These are phyloP conservation scores for Thuidium tamariscinum DNA, from an alignment of 225 moss, liverwort and hornwort species.

Conservation along the genomic window DNA sequence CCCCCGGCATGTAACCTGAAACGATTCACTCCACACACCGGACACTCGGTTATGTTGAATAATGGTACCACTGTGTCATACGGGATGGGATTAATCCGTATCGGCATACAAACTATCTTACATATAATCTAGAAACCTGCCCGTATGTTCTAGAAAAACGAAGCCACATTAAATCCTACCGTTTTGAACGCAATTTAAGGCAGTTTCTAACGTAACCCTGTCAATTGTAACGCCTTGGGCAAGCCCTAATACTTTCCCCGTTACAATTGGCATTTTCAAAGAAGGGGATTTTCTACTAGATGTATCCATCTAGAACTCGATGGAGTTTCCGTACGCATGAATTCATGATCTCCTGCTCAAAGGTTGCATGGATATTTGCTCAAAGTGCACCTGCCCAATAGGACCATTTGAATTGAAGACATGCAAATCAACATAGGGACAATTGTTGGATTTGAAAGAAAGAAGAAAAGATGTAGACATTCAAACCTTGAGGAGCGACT, in stretches of 20 bases:
- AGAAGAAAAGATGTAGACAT: not conserved
- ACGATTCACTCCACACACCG: not conserved
- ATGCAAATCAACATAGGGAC: not conserved
- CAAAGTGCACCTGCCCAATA: not conserved
- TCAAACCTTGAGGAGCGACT: slow-evolving; percentile 76
- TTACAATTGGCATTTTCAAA: not conserved
- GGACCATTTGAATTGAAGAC: not conserved
- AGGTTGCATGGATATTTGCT: not conserved
- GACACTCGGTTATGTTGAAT: not conserved
- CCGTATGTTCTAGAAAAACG: not conserved
- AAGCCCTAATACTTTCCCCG: too few relatives aligned
- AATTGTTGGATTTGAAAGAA: not conserved
- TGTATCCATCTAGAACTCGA: not conserved
- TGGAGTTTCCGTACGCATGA: not conserved
- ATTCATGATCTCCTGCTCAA: not conserved
- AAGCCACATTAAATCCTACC: not conserved
- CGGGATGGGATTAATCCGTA: not conserved
- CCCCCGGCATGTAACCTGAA: slow-evolving; percentile 89
- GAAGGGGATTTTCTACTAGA: not conserved
- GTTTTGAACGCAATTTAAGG: not conserved
- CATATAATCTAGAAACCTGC: not conserved
- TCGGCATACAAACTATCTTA: not conserved
- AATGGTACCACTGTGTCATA: not conserved
- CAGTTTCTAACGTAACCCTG: not conserved
- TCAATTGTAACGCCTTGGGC: not conserved